These are phyloP conservation scores for Colletotrichum godetiae DNA, from an alignment of 2,329 filamentous ascomycete species.

Conservation along the genomic window DNA sequence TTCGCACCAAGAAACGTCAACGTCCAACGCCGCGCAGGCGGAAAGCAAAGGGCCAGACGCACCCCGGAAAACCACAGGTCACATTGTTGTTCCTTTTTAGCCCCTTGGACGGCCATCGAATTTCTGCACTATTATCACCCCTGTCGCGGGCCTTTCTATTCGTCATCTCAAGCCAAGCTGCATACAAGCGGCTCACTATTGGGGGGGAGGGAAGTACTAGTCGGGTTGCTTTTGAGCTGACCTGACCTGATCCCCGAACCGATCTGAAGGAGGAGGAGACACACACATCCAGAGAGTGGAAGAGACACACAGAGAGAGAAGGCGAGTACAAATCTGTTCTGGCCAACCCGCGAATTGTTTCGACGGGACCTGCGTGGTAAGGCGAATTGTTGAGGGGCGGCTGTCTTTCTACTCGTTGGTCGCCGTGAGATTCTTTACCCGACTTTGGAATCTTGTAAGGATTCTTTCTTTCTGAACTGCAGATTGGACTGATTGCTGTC, in stretches of 20 bases:
- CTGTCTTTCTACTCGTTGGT: slow-evolving; percentile 12
- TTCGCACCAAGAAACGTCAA: background rate
- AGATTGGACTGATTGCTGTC: background rate
- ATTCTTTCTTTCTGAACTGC: background rate
- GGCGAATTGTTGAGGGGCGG: background rate
- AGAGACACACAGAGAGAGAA: background rate
- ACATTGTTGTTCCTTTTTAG: slow-evolving; percentile 16
- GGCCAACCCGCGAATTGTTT: no score
- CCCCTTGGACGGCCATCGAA: slow-evolving; percentile 20
- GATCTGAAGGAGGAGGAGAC: background rate
- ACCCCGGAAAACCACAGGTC: slow-evolving; percentile 32
- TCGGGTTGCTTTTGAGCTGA: background rate
- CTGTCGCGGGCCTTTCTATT: slow-evolving; percentile 7
- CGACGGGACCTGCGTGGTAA: no score
- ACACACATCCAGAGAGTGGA: background rate
- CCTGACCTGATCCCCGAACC: background rate
- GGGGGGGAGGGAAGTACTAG: background rate
- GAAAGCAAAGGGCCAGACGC: slow-evolving; percentile 21
- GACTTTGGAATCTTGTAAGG: background rate
- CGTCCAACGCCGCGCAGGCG: background rate
- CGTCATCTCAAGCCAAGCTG: slow-evolving; percentile 5
- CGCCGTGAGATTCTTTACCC: background rate
- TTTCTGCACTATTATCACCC: slow-evolving; percentile 20
- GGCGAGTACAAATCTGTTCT: background rate
- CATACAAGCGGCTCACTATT: background rate